Conservation (phyloP, 805 yeast genomes). For the Lachancea kluyveri region DNA sequence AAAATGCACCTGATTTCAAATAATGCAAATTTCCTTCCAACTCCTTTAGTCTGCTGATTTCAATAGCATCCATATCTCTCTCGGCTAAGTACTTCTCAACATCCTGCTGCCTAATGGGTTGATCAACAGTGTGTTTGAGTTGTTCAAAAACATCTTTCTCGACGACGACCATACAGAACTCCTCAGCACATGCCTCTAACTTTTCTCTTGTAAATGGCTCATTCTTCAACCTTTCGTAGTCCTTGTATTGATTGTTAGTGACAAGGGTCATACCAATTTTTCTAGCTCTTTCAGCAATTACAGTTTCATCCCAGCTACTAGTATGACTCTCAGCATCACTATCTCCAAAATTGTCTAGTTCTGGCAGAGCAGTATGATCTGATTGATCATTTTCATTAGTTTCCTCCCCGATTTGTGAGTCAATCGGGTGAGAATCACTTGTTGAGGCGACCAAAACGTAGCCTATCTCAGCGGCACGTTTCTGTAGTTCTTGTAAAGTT, state of each 20-base stretch:
- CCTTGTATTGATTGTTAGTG: constrained; percentile 8
- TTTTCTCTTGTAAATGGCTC: background rate
- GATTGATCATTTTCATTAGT: constrained; percentile 2
- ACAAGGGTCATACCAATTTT: constrained; percentile 17
- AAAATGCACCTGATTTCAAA: background rate
- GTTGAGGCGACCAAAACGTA: constrained; percentile 13
- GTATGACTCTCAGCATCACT: constrained; percentile 2
- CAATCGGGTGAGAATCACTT: too few relatives aligned
- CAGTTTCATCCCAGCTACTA: background rate
- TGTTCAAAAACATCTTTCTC: constrained; percentile 30
- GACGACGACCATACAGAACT: constrained; percentile 32
- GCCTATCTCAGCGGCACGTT: constrained; percentile 12
- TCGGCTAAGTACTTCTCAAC: too few relatives aligned
- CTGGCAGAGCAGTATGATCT: constrained; percentile 1
- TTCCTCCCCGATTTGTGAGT: too few relatives aligned
- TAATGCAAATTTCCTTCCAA: background rate
- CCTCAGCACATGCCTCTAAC: constrained; percentile 25
- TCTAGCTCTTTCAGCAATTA: constrained; percentile 23
- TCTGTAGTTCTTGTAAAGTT: constrained; percentile 8
- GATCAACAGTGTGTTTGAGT: too few relatives aligned
- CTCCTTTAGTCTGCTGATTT: too few relatives aligned
- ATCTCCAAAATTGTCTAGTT: too few relatives aligned
- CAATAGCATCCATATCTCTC: too few relatives aligned
- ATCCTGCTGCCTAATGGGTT: too few relatives aligned
- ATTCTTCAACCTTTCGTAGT: constrained; percentile 4